Percentiles rank a stretch among this genome's conserved stretches.
Conservation (phyloP, 805 yeast genomes). For the Starmerella apis region DNA sequence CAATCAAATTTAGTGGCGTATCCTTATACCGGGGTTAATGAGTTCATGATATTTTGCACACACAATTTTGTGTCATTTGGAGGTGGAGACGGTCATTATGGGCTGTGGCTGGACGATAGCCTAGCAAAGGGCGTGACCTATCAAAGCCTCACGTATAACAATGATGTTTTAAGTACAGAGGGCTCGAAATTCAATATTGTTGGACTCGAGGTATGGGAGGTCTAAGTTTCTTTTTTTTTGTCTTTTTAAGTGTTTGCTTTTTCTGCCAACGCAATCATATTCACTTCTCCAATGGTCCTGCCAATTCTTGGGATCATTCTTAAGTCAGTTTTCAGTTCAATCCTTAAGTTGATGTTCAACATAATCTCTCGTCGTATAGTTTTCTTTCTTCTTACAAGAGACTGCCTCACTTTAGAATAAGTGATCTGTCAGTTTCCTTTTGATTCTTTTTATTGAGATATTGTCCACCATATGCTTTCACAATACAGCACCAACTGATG, state of each 20-base stretch:
- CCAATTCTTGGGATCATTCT: too few relatives aligned
- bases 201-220: slow-evolving; percentile 78
- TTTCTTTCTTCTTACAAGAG: too few relatives aligned
- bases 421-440: too few relatives aligned
- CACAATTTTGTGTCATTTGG: slow-evolving; percentile 72
- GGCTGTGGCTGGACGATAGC: slow-evolving; percentile 74
- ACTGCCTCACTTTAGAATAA: too few relatives aligned
- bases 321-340: too few relatives aligned
- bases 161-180: slow-evolving; percentile 59
- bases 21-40: slow-evolving; percentile 81
- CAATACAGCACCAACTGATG: too few relatives aligned
- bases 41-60: slow-evolving; percentile 73
- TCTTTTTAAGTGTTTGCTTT: neutral
- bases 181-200: slow-evolving; percentile 58
- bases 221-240: slow-evolving; percentile 27
- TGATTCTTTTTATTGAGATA: too few relatives aligned
- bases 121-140: slow-evolving; percentile 68
- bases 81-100: slow-evolving; percentile 87
- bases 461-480: too few relatives aligned
- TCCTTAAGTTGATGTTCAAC: too few relatives aligned
- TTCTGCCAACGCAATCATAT: neutral
- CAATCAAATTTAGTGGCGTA: slow-evolving; percentile 54
- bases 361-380: too few relatives aligned
- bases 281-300: neutral
- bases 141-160: slow-evolving; percentile 77